Evolutionary conservation across 345 rosid genomes (phyloP).

Genomic region (Populus deltoides): DNA sequence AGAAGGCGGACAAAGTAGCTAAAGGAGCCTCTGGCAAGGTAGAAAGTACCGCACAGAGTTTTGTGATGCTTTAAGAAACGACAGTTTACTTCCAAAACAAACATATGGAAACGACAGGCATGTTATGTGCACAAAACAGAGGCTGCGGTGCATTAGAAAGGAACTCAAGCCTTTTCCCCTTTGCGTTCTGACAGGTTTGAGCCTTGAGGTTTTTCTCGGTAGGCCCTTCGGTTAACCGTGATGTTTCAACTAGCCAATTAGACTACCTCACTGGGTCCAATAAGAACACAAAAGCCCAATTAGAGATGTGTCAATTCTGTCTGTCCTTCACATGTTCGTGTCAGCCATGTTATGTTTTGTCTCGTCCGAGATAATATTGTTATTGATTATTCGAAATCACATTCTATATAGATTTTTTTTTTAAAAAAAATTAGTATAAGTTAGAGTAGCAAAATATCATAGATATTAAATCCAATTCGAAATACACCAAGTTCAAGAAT

Average conservation of each 20-base stretch:
- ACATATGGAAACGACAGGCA: not conserved
- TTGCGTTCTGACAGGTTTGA: not conserved
- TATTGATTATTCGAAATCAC: too few species aligned
- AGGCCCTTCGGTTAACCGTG: not conserved
- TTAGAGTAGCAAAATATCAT: not conserved
- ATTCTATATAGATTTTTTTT: not conserved
- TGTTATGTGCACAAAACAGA: too few species aligned
- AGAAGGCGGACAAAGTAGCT: slow-evolving; percentile 1
- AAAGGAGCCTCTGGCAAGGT: not conserved
- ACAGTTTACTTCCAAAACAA: not conserved
- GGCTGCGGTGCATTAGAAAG: not conserved
- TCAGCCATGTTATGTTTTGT: not conserved
- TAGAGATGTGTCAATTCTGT: not conserved
- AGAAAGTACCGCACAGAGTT: not conserved
- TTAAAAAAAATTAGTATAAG: not conserved
- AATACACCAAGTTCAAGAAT: too few species aligned
- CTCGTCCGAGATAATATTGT: not conserved
- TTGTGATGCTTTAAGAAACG: not conserved
- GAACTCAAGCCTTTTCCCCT: not conserved
- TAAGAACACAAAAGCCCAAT: not conserved
- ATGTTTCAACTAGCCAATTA: not conserved
- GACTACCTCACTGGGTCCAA: not conserved
- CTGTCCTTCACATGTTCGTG: not conserved
- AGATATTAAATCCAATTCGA: too few species aligned
- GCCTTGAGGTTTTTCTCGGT: not conserved